Evolutionary conservation across 2,329 filamentous ascomycete species (phyloP), one percentile per base, ranked within the genome.

Genomic region (Sarocladium kiliense): DNA sequence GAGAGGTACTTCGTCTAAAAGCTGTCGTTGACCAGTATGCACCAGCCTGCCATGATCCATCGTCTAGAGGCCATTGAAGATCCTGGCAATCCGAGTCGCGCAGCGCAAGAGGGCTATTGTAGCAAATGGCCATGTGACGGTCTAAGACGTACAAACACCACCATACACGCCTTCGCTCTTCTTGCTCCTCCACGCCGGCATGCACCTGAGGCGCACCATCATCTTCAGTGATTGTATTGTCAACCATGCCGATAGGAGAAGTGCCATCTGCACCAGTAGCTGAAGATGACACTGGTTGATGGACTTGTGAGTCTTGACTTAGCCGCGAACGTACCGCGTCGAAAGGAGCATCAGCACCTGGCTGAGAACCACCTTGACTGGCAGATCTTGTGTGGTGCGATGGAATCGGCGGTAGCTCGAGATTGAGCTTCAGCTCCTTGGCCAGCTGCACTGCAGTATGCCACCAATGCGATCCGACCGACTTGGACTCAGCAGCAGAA

Each of bases 31-130:
- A 18, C 44, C 23, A 27, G 19, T 49, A 49, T 10, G 26, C 44
- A n/a, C 44, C 44, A 32, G 44, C 44, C n/a, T 49, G 44, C 44
- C 44, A 49, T 49, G 44, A 49, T 4, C 23, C 44, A 32, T 49
- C 44, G 18, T 49, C 44, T 3, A 49, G 26, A 32, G 44, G 44
- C 44, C 44, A 49, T n/a, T 9, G 44, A 4, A 49, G 19, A 32
- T 49, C 26, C n/a, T 49, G 44, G 26, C 44, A 49, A 18, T 49
- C 44, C 3, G 44, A 7, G n/a, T 49, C 44, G 3, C 44, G 44
- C 5, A 49, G 3, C 5, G 44, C 44, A 11, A 49, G 44, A 9
- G 44, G 44, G 25, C 44, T 32, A n/a, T 49, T 49, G 44, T 49
- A 49, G 26, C 44, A 49, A 4, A 49, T 27, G 5, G 44, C 23